Conservation (phyloP, 2,329 filamentous ascomycete genomes). For the Paracamarosporium sp. region DNA sequence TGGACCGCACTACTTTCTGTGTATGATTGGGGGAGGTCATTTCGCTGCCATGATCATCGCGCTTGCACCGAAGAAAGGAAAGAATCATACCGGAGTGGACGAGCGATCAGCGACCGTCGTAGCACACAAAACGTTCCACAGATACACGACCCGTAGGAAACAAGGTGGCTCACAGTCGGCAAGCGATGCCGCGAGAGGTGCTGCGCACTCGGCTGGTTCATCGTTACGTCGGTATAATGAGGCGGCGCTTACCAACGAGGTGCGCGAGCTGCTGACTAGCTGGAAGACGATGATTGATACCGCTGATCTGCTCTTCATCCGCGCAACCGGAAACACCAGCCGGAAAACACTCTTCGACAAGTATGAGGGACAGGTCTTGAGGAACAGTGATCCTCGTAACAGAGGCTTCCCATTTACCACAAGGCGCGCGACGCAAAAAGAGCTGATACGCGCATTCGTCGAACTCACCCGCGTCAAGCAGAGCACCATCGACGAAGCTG, state of each 20-base stretch:
- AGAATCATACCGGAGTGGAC: slow-evolving; percentile 71
- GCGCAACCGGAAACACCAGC: slow-evolving; percentile 87
- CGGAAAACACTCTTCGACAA: slow-evolving; percentile 86
- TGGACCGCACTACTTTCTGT: slow-evolving; percentile 89
- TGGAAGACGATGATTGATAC: slow-evolving; percentile 89
- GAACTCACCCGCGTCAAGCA: slow-evolving; percentile 92
- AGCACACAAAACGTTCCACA: slow-evolving; percentile 96
- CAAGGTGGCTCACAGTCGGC: slow-evolving; percentile 95
- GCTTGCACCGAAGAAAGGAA: slow-evolving; percentile 78
- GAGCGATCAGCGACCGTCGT: slow-evolving; percentile 87
- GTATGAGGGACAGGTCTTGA: slow-evolving; percentile 86
- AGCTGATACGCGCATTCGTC: slow-evolving; percentile 92
- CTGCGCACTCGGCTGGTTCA: slow-evolving; percentile 91
- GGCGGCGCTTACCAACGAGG: slow-evolving; percentile 85
- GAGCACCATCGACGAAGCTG: slow-evolving; percentile 74
- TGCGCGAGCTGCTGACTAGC: slow-evolving; percentile 77
- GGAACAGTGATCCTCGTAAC: slow-evolving; percentile 77
- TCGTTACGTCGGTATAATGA: slow-evolving; percentile 93
- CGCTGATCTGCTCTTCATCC: slow-evolving; percentile 84
- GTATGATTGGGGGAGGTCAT: slow-evolving; percentile 98
- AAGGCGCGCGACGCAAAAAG: slow-evolving; percentile 86
- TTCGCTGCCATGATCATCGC: slow-evolving; percentile 97
- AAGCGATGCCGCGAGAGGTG: slow-evolving; percentile 92
- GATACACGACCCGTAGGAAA: slow-evolving; percentile 94
- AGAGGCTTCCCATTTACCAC: slow-evolving; percentile 94